These are phyloP conservation scores for Chrysoporthe puriensis DNA, from an alignment of 2,329 filamentous ascomycete species.

Conservation along the genomic window DNA sequence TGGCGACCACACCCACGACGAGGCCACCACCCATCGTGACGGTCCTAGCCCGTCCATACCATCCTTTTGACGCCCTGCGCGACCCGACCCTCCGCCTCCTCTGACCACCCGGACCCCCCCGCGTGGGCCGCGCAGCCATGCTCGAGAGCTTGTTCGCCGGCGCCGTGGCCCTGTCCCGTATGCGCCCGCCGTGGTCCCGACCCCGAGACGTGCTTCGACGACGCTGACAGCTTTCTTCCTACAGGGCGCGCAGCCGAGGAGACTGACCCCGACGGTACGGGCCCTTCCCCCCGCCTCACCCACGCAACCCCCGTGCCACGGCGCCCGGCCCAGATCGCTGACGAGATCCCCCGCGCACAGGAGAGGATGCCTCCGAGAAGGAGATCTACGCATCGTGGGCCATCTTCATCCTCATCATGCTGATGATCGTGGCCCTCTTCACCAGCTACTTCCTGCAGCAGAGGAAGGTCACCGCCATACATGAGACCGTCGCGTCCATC, in stretches of 20 bases:
- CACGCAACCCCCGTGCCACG: background rate
- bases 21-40: slow-evolving; percentile 16
- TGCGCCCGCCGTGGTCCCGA: slow-evolving; percentile 27
- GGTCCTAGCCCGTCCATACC: slow-evolving; percentile 9
- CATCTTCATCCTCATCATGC: slow-evolving; percentile 92
- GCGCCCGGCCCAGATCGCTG: slow-evolving; percentile 23
- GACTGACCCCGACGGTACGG: slow-evolving; percentile 51
- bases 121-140: slow-evolving; percentile 36
- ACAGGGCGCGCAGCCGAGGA: slow-evolving; percentile 51
- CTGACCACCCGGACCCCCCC: slow-evolving; percentile 5
- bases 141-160: slow-evolving; percentile 42
- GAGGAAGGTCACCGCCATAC: slow-evolving; percentile 94
- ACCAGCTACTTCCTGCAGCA: slow-evolving; percentile 96
- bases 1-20: slow-evolving; percentile 18
- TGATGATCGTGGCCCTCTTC: slow-evolving; percentile 93
- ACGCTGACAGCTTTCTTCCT: slow-evolving; percentile 29
- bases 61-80: background rate
- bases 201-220: slow-evolving; percentile 19
- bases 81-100: background rate
- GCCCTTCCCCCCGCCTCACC: background rate
- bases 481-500: slow-evolving; percentile 97
- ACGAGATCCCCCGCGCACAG: slow-evolving; percentile 44
- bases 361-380: slow-evolving; percentile 82
- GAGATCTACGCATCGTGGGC: slow-evolving; percentile 97
- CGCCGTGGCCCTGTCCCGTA: slow-evolving; percentile 46